Evolutionary conservation across 768 basidiomycete genomes (phyloP).

Genomic region (Pleurotus ostreatus): DNA sequence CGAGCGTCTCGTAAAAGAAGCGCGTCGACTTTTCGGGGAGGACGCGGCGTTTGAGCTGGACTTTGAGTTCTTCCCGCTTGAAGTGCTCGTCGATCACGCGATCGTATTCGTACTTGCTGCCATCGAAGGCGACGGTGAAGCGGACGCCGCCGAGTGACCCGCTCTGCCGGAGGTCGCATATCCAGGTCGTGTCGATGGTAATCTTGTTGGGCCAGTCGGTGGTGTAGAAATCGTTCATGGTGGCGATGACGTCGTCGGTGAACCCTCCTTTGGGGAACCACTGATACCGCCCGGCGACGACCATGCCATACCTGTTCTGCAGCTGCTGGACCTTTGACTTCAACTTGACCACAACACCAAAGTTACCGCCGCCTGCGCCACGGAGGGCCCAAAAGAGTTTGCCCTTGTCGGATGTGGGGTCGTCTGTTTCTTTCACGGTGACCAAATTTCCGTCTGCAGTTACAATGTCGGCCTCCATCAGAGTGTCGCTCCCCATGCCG

Average conservation of each 20-base stretch:
- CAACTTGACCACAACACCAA: slow-evolving; percentile 14
- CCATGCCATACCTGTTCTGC: neutral
- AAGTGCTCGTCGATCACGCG: slow-evolving; percentile 12
- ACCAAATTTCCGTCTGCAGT: slow-evolving; percentile 12
- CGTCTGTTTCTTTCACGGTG: slow-evolving; percentile 14
- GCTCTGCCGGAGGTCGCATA: slow-evolving; percentile 12
- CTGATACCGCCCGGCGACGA: slow-evolving; percentile 13
- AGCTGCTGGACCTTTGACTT: slow-evolving; percentile 11
- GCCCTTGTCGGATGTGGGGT: slow-evolving; percentile 10
- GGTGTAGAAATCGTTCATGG: slow-evolving; percentile 14
- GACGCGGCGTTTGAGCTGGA: slow-evolving; percentile 13
- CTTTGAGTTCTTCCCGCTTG: slow-evolving; percentile 9
- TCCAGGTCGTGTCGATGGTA: slow-evolving; percentile 13
- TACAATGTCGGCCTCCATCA: slow-evolving; percentile 9
- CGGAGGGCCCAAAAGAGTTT: slow-evolving; percentile 15
- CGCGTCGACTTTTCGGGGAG: slow-evolving; percentile 13
- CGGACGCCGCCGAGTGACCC: slow-evolving; percentile 11
- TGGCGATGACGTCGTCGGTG: slow-evolving; percentile 10
- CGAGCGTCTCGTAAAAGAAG: slow-evolving; percentile 15
- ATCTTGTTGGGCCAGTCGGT: slow-evolving; percentile 13
- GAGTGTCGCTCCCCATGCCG: slow-evolving; percentile 15
- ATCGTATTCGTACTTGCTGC: slow-evolving; percentile 10
- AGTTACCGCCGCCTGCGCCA: slow-evolving; percentile 13
- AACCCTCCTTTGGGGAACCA: slow-evolving; percentile 11
- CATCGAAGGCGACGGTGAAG: slow-evolving; percentile 13